These are phyloP conservation scores for Geoglossum cookeanum DNA, from an alignment of 2,329 filamentous ascomycete species.

Conservation along the genomic window DNA sequence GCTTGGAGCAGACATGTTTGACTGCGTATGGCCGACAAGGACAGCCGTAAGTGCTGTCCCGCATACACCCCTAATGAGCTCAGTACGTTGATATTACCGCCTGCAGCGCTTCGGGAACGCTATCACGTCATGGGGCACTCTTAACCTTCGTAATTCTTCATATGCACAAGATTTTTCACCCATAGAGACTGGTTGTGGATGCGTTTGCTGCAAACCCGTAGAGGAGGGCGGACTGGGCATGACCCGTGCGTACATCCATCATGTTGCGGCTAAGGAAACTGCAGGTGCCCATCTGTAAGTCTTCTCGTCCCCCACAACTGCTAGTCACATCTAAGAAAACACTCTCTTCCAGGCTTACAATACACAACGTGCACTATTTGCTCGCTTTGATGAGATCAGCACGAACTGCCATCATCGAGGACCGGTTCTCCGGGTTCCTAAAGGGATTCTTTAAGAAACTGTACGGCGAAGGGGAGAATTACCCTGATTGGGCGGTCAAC, in stretches of 20 bases:
- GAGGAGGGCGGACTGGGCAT: conserved; percentile 57
- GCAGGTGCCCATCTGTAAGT: conserved; percentile 55
- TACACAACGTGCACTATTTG: conserved; percentile 92
- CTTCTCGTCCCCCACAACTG: conserved; percentile 1
- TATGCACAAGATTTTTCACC: conserved; percentile 68
- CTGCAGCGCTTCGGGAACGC: conserved; percentile 72
- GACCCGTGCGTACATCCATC: conserved; percentile 76
- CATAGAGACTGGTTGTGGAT: conserved; percentile 66
- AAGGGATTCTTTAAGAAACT: conserved; percentile 57
- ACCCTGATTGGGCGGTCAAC: conserved; percentile 69
- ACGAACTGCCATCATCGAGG: conserved; percentile 61
- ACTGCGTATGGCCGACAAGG: conserved; percentile 95
- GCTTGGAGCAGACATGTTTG: conserved; percentile 96
- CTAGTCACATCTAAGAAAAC: conserved; percentile 6
- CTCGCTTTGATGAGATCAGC: conserved; percentile 62
- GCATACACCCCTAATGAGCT: background rate
- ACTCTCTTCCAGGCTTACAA: conserved; percentile 45
- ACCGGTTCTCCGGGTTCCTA: conserved; percentile 62
- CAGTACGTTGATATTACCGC: background rate
- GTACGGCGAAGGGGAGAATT: conserved; percentile 46
- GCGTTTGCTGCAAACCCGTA: conserved; percentile 51
- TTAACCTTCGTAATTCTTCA: conserved; percentile 62
- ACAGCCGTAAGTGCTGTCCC: conserved; percentile 47
- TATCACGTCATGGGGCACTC: conserved; percentile 58
- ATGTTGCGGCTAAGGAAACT: conserved; percentile 86